Evolutionary conservation across 345 rosid genomes (phyloP).

Genomic region (Garcia nutans): DNA sequence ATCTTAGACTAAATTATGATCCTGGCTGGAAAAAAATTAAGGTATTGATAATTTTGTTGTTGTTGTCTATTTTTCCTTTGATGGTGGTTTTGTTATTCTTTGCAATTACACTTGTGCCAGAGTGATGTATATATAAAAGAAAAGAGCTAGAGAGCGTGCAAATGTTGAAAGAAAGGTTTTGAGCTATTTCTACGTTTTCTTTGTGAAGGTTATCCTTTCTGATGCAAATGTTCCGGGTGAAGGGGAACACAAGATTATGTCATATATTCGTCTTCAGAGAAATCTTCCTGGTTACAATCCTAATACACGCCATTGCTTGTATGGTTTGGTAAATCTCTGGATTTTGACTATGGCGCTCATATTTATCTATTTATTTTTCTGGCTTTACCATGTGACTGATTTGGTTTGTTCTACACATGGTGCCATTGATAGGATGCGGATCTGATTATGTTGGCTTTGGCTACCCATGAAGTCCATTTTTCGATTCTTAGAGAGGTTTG

Average conservation of each 20-base stretch:
- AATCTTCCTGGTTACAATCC: slow-evolving; percentile 87
- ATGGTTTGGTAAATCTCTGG: slow-evolving; percentile 82
- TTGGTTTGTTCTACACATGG: slow-evolving; percentile 12
- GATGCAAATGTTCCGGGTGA: slow-evolving; percentile 99
- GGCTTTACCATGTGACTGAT: slow-evolving; percentile 14
- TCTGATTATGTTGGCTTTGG: slow-evolving; percentile 93
- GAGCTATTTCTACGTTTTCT: slow-evolving; percentile 15
- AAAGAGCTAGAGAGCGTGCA: background rate
- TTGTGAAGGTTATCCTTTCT: slow-evolving; percentile 85
- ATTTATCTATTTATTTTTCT: background rate
- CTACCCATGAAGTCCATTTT: slow-evolving; percentile 90
- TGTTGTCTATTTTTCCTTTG: background rate
- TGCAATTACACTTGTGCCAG: background rate
- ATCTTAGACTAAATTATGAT: slow-evolving; percentile 76
- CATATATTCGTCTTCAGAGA: slow-evolving; percentile 84
- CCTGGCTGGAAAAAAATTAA: slow-evolving; percentile 93
- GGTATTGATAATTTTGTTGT: slow-evolving; percentile 38
- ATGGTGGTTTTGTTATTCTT: background rate
- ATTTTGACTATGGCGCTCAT: background rate
- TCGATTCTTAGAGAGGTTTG: slow-evolving; percentile 96
- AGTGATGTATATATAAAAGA: background rate
- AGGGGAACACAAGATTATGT: slow-evolving; percentile 97
- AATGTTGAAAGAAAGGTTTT: background rate
- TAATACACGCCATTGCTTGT: slow-evolving; percentile 86
- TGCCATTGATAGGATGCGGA: slow-evolving; percentile 80